phyloP scores from a whole-genome alignment of 2,329 filamentous ascomycete species.

The Alternaria angustiovoidea region DNA sequence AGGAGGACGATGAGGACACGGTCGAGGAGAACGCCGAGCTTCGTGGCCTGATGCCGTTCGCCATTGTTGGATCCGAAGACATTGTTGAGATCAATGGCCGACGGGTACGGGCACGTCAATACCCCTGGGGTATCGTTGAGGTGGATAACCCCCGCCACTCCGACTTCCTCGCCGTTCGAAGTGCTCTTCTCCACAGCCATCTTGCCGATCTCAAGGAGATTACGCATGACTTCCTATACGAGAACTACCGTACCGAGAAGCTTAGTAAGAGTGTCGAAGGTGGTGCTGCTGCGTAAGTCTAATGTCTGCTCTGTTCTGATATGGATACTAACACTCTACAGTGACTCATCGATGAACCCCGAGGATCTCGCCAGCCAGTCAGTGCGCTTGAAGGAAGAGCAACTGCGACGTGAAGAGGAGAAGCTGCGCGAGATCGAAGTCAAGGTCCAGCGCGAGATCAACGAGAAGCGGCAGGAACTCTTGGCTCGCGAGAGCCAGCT shows the following conservation, averaged over 20 bases:
- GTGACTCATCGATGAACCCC: slow-evolving; percentile 92
- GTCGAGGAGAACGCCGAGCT: slow-evolving; percentile 99
- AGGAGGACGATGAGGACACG: slow-evolving; percentile 99
- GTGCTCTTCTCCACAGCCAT: slow-evolving; percentile 95
- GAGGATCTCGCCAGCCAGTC: slow-evolving; percentile 97
- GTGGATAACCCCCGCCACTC: slow-evolving; percentile 99
- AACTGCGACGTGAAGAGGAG: slow-evolving; percentile 98
- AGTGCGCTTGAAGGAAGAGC: slow-evolving; percentile 98
- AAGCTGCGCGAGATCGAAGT: slow-evolving; percentile 99
- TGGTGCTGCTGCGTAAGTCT: slow-evolving; percentile 82
- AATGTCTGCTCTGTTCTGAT: neutral
- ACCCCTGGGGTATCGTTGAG: slow-evolving; percentile 98
- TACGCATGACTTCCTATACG: slow-evolving; percentile 99
- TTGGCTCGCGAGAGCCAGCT: slow-evolving; percentile 97
- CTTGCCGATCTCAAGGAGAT: slow-evolving; percentile 99
- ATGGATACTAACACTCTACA: slow-evolving; percentile 41
- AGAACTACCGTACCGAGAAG: slow-evolving; percentile 99
- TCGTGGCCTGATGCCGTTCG: slow-evolving; percentile 96
- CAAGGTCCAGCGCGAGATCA: slow-evolving; percentile 99
- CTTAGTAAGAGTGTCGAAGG: slow-evolving; percentile 99
- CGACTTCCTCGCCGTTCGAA: slow-evolving; percentile 96
- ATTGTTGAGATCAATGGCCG: slow-evolving; percentile 92
- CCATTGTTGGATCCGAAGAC: slow-evolving; percentile 97
- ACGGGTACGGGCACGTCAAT: slow-evolving; percentile 92
- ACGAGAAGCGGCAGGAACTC: slow-evolving; percentile 99